Percentiles rank a stretch among this genome's conserved stretches.
These are phyloP conservation scores for Diaporthe sp. DNA, from an alignment of 2,329 filamentous ascomycete genomes.

Conservation along the genomic window DNA sequence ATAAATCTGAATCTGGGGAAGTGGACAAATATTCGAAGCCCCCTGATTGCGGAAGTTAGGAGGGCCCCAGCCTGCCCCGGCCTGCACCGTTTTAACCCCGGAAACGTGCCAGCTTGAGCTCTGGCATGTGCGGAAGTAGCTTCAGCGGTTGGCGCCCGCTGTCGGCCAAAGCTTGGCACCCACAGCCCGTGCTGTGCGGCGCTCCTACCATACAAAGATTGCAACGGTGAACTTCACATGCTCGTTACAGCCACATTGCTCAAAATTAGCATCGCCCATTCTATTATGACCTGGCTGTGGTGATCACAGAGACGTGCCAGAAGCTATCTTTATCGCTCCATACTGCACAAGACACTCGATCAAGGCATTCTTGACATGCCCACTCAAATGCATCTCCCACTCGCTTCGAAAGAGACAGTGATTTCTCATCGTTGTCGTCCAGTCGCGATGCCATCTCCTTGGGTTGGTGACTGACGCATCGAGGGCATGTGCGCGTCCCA, in stretches of 20 bases:
- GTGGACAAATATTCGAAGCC: slow-evolving; percentile 23
- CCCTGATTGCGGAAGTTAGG: slow-evolving; percentile 6
- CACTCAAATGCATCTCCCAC: slow-evolving; percentile 23
- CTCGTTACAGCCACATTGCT: neutral
- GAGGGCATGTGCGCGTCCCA: neutral
- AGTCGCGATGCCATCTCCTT: neutral
- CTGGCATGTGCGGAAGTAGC: neutral
- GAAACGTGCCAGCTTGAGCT: neutral
- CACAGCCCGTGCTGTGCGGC: neutral
- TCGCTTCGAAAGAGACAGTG: neutral
- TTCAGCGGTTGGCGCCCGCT: slow-evolving; percentile 3
- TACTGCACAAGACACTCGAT: neutral
- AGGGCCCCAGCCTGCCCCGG: slow-evolving; percentile 2
- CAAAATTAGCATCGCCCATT: neutral
- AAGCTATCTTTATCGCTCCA: slow-evolving; percentile 15
- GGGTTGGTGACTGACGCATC: neutral
- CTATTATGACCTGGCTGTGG: neutral
- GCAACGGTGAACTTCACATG: neutral
- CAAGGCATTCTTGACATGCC: slow-evolving; percentile 1
- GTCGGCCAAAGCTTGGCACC: slow-evolving; percentile 11
- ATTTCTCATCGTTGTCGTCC: neutral
- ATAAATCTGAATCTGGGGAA: slow-evolving; percentile 20
- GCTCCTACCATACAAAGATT: neutral
- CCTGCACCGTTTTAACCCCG: neutral
- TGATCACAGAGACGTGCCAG: slow-evolving; percentile 25